A percentile compares a stretch with the other conserved stretches of the same genome.
phyloP scores from a whole-genome alignment of 2,329 filamentous ascomycete species.

The Cladosporium colombiae region DNA sequence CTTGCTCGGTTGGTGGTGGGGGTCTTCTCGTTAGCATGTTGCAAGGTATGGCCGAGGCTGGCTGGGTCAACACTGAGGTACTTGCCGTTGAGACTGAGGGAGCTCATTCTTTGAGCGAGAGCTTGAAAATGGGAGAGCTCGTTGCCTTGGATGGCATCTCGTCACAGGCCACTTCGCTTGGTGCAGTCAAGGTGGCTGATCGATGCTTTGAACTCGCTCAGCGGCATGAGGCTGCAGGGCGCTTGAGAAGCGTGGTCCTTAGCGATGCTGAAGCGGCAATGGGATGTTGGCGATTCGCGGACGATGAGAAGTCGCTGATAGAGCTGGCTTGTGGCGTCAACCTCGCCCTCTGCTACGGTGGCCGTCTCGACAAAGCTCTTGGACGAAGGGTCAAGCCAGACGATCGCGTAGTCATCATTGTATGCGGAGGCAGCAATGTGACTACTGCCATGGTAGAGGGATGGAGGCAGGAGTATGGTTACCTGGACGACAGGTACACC shows the following conservation, averaged over 20 bases:
- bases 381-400: slow-evolving; percentile 64
- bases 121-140: slow-evolving; percentile 54
- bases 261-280: slow-evolving; percentile 76
- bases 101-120: slow-evolving; percentile 68
- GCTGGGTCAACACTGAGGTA: slow-evolving; percentile 48
- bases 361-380: slow-evolving; percentile 58
- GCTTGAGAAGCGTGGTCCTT: slow-evolving; percentile 64
- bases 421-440: slow-evolving; percentile 70
- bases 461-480: slow-evolving; percentile 47
- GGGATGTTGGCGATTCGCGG: slow-evolving; percentile 73
- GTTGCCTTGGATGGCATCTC: slow-evolving; percentile 70
- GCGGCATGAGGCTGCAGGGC: slow-evolving; percentile 38
- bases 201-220: slow-evolving; percentile 67
- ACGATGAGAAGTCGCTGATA: slow-evolving; percentile 79
- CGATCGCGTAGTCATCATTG: slow-evolving; percentile 77
- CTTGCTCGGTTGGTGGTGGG: slow-evolving; percentile 80
- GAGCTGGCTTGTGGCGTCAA: slow-evolving; percentile 85
- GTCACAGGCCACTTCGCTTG: slow-evolving; percentile 72
- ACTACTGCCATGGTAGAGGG: slow-evolving; percentile 52
- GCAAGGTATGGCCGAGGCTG: slow-evolving; percentile 60
- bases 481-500: slow-evolving; percentile 24
- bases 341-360: slow-evolving; percentile 67
- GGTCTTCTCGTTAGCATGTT: slow-evolving; percentile 77
- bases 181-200: slow-evolving; percentile 69
- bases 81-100: slow-evolving; percentile 76